phyloP scores from a whole-genome alignment of 345 rosid genomes.

The Salix purpurea region DNA sequence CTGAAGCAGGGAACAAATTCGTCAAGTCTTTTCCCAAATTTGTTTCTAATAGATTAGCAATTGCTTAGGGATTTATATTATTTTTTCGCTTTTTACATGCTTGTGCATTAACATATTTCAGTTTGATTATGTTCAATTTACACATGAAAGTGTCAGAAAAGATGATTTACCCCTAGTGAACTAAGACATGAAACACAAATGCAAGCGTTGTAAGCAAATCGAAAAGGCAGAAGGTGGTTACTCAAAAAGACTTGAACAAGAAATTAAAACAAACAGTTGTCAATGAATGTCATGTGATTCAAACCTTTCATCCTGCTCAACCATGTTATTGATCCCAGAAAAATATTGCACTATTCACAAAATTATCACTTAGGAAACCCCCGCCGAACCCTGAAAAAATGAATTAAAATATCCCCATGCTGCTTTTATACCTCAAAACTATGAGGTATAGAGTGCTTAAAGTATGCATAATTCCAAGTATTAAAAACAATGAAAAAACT shows the following conservation, averaged over 20 bases:
- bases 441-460: neutral
- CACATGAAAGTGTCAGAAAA: no score
- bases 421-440: neutral
- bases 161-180: neutral
- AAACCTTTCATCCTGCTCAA: neutral
- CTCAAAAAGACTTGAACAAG: neutral
- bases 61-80: neutral
- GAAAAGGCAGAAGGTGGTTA: neutral
- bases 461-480: neutral
- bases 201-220: neutral
- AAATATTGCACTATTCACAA: neutral
- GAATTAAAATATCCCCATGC: neutral
- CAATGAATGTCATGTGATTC: neutral
- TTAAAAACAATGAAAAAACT: neutral
- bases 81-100: no score
- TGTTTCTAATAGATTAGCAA: neutral
- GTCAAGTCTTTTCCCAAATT: neutral
- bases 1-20: neutral
- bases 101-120: neutral
- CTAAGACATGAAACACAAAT: neutral
- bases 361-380: neutral
- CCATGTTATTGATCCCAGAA: neutral
- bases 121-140: neutral
- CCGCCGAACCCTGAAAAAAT: neutral
- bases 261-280: neutral